Base-by-base conservation (phyloP, 1,139 yeast genomes). In the Oligophagozyma castellii region DNA sequence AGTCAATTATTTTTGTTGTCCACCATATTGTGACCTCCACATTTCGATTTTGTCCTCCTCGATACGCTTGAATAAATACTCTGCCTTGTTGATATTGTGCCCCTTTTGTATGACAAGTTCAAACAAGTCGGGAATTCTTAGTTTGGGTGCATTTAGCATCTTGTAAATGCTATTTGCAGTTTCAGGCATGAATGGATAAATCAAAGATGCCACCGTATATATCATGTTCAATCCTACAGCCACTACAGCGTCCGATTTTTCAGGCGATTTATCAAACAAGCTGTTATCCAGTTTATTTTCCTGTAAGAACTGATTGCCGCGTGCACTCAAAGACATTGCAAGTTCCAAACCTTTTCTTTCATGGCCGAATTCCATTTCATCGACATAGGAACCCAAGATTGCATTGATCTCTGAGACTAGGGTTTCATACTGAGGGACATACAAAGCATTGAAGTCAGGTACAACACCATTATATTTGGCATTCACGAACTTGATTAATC, bases 261-360 rank as follows among this genome's bases (percentile, higher is more conserved):
- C 80, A 21, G 95, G 94, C 30, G 58, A 56, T 48, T 81, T 72
- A 35, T 73, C 70, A 55, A 74, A 81, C 43, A 86, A 65, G 16
- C 80, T 65, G 65, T 89, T 89, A 58, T 86, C 96, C 47, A 89
- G 68, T 59, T 84, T 86, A 63, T 86, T 84, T 32, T 86, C 96
- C 61, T 89, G 99, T 54, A 89, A 67, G 65, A 86, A 92, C 55
- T 67, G 79, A 58, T 89, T 89, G 56, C 98, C 98, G 48, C 95
- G 73, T 16, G 94, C 73, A 35, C 95, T 79, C 34, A 92, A 63
- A 23, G 80, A 68, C 95, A 89, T 83, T 38, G 94, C 93, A 26
- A 73, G 56, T 56, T 86, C 96, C 40, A 89, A 65, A 52, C 95
- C 96, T 48, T 71, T 76, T 58, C 95, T 77, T 50, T 83, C 69